A percentile compares a stretch with the other conserved stretches of the same genome.
Evolutionary conservation across 2,329 filamentous ascomycete species (phyloP).

Genomic region (Fusarium luffae): DNA sequence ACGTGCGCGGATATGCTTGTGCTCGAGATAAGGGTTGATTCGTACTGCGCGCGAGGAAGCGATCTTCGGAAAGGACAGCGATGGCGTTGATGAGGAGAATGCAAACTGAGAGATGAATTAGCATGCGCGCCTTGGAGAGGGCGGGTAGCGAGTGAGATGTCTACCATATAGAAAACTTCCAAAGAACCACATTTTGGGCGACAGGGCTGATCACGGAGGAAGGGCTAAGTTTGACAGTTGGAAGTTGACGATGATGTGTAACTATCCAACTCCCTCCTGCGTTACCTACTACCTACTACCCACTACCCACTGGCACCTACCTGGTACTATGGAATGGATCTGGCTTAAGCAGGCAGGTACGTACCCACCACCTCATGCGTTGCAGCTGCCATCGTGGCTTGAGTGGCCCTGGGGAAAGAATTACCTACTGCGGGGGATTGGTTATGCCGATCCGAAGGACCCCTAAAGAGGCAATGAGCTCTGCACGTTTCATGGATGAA

Average conservation of each 20-base stretch:
- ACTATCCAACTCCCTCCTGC: slow-evolving; percentile 12
- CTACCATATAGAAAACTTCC: slow-evolving; percentile 75
- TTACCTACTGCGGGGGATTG: slow-evolving; percentile 42
- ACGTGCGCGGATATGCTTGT: not conserved
- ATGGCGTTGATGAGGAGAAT: slow-evolving; percentile 94
- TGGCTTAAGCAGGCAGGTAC: slow-evolving; percentile 6
- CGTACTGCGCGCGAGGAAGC: slow-evolving; percentile 80
- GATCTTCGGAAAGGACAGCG: slow-evolving; percentile 92
- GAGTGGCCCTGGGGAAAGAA: slow-evolving; percentile 3
- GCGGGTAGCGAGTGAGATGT: not conserved
- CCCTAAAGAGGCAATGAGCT: slow-evolving; percentile 17
- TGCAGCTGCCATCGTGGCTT: slow-evolving; percentile 30
- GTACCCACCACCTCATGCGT: slow-evolving; percentile 7
- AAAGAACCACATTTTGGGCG: slow-evolving; percentile 71
- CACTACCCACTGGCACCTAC: not conserved
- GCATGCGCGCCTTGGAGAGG: not conserved
- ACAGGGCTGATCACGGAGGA: not conserved
- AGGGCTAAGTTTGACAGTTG: not conserved
- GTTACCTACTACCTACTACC: not conserved
- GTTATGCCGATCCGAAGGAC: slow-evolving; percentile 50
- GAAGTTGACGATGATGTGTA: slow-evolving; percentile 38
- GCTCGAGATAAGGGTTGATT: not conserved
- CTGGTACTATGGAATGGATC: not conserved
- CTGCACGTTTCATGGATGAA: not conserved
- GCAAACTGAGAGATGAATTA: slow-evolving; percentile 61